phyloP scores from a whole-genome alignment of 2,329 filamentous ascomycete genomes.

The Chalara sp. region DNA sequence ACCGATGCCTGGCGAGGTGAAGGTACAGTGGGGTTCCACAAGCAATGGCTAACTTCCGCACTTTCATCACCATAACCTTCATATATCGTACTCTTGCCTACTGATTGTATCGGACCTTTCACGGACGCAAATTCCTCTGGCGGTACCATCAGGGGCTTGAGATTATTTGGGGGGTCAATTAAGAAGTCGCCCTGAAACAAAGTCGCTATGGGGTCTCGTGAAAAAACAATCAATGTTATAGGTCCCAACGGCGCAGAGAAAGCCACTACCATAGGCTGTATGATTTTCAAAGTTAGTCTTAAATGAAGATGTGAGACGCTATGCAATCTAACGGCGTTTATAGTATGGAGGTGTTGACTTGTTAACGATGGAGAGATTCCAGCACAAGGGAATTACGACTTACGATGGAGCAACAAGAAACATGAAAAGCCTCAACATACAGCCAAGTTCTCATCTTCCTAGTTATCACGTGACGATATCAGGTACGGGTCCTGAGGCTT shows the following conservation, averaged over 20 bases:
- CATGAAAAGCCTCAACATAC: not conserved
- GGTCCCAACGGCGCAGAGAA: not conserved
- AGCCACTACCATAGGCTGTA: not conserved
- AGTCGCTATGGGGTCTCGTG: conserved; percentile 17
- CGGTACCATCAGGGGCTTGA: too few relatives aligned
- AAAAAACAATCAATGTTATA: not conserved
- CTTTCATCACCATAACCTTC: too few relatives aligned
- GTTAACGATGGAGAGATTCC: not conserved
- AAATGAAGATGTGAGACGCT: not conserved
- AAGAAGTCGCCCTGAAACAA: too few relatives aligned
- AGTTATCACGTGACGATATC: not conserved
- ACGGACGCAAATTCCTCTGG: too few relatives aligned
- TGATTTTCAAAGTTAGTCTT: not conserved
- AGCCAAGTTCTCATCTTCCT: not conserved
- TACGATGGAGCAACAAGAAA: not conserved
- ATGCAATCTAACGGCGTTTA: not conserved
- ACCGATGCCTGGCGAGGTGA: too few relatives aligned
- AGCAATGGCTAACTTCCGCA: too few relatives aligned
- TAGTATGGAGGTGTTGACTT: not conserved
- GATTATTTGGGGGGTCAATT: too few relatives aligned
- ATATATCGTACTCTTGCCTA: too few relatives aligned
- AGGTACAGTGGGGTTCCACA: too few relatives aligned
- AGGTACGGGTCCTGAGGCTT: not conserved
- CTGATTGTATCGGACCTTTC: too few relatives aligned
- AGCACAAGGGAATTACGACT: not conserved